Evolutionary conservation across 2,329 filamentous ascomycete genomes (phyloP).

Genomic region (Aspergillus sp.): DNA sequence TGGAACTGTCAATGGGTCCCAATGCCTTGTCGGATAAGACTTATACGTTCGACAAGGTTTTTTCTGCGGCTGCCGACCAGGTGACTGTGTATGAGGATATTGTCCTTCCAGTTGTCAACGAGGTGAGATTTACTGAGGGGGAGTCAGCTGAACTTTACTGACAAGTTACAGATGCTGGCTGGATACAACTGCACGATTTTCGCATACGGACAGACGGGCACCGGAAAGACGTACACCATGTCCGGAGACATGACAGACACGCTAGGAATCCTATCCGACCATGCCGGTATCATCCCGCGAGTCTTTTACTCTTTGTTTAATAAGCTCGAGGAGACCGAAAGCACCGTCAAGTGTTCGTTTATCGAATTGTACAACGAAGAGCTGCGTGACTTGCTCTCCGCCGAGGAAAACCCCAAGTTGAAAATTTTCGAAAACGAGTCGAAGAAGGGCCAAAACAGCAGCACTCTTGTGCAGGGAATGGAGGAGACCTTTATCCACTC

Average conservation of each 20-base stretch:
- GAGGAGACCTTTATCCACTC: constrained; percentile 91
- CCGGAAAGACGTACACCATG: constrained; percentile 99
- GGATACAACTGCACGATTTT: constrained; percentile 99
- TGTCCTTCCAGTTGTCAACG: constrained; percentile 86
- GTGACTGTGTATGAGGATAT: constrained; percentile 93
- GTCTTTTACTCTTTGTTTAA: constrained; percentile 83
- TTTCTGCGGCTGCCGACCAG: constrained; percentile 92
- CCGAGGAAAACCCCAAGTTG: constrained; percentile 79
- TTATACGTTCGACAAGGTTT: constrained; percentile 96
- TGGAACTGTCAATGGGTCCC: constrained; percentile 89
- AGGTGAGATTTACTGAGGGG: constrained; percentile 57
- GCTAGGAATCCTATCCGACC: constrained; percentile 80
- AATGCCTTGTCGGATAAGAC: constrained; percentile 93
- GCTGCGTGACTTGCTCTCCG: constrained; percentile 79
- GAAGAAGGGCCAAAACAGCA: constrained; percentile 72
- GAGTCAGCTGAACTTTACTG: neutral
- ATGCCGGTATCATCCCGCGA: constrained; percentile 91
- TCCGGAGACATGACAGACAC: constrained; percentile 93
- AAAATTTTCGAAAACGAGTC: constrained; percentile 86
- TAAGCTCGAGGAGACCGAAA: constrained; percentile 80
- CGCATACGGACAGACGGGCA: constrained; percentile 96
- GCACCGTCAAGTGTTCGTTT: constrained; percentile 94
- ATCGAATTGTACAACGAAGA: constrained; percentile 99
- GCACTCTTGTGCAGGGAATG: constrained; percentile 94
- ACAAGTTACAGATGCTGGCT: constrained; percentile 68